Percentiles rank a stretch among this genome's conserved stretches.
Evolutionary conservation across 495 filamentous ascomycete species (phyloP).

Genomic region (Hypoxylon trugodes): DNA sequence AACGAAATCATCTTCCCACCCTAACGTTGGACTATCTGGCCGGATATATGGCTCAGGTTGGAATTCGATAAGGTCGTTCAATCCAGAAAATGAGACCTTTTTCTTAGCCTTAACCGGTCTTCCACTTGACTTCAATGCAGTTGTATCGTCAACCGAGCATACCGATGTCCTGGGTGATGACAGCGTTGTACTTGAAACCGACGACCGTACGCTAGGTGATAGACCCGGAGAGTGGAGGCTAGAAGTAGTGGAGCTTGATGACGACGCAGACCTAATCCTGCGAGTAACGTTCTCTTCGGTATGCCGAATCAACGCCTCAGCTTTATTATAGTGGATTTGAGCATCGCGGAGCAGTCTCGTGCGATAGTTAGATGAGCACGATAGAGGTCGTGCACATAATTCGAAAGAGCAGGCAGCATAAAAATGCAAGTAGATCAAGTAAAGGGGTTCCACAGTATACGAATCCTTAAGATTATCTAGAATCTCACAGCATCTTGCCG

Average conservation of each 20-base stretch:
- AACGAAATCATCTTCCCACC: slow-evolving; percentile 52
- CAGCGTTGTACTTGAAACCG: slow-evolving; percentile 49
- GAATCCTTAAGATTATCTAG: slow-evolving; percentile 54
- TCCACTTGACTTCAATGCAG: slow-evolving; percentile 25
- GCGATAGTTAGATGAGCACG: slow-evolving; percentile 52
- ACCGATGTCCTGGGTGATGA: slow-evolving; percentile 56
- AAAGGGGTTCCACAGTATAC: slow-evolving; percentile 54
- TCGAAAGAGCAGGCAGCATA: slow-evolving; percentile 63
- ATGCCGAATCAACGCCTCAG: slow-evolving; percentile 50
- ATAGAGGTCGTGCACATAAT: slow-evolving; percentile 58
- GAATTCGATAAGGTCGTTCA: slow-evolving; percentile 47
- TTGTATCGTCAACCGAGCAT: slow-evolving; percentile 49
- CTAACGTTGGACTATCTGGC: slow-evolving; percentile 56
- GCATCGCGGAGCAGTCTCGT: slow-evolving; percentile 57
- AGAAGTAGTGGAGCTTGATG: slow-evolving; percentile 47
- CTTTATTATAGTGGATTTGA: slow-evolving; percentile 56
- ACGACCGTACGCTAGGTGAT: slow-evolving; percentile 55
- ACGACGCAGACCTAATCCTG: slow-evolving; percentile 45
- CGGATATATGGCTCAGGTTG: slow-evolving; percentile 53
- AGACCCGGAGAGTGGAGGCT: slow-evolving; percentile 56
- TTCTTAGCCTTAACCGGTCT: slow-evolving; percentile 49
- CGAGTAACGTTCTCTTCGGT: slow-evolving; percentile 48
- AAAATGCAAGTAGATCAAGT: slow-evolving; percentile 63
- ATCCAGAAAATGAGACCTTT: slow-evolving; percentile 62
- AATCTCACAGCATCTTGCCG: slow-evolving; percentile 55